Conservation (phyloP, 2,329 filamentous ascomycete species). For the Cytospora leucostoma region DNA sequence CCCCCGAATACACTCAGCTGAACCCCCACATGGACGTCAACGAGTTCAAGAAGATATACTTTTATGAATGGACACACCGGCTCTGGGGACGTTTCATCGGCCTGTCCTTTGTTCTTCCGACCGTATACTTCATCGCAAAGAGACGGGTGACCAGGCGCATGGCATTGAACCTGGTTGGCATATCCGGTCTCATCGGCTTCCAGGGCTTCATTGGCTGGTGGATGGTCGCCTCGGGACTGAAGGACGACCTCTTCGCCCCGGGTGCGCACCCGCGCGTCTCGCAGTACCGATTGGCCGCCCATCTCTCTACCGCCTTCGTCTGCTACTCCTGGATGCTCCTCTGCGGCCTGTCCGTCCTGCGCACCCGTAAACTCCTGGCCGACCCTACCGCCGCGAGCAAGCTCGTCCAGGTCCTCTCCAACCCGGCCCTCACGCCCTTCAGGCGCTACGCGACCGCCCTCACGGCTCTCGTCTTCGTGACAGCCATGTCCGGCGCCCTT, state of each 20-base stretch:
- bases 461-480: conserved; percentile 77
- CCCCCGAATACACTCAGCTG: conserved; percentile 87
- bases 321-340: conserved; percentile 95
- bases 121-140: conserved; percentile 82
- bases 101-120: conserved; percentile 83
- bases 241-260: conserved; percentile 91
- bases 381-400: conserved; percentile 65
- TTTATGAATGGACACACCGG: conserved; percentile 97
- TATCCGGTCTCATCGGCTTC: conserved; percentile 87
- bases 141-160: conserved; percentile 77
- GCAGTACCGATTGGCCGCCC: conserved; percentile 89
- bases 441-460: conserved; percentile 72
- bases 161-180: conserved; percentile 76
- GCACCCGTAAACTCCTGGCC: conserved; percentile 70
- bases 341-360: conserved; percentile 81
- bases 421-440: conserved; percentile 71
- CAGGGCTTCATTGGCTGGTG: conserved; percentile 97
- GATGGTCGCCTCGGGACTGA: conserved; percentile 98
- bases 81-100: conserved; percentile 94
- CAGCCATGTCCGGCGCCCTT: conserved; percentile 89
- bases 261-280: conserved; percentile 90
- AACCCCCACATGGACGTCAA: conserved; percentile 90
- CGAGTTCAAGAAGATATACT: conserved; percentile 99
- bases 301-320: conserved; percentile 85
- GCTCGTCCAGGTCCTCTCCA: conserved; percentile 61